Conservation (phyloP, 768 basidiomycete genomes). For the Lactarius psammicola region DNA sequence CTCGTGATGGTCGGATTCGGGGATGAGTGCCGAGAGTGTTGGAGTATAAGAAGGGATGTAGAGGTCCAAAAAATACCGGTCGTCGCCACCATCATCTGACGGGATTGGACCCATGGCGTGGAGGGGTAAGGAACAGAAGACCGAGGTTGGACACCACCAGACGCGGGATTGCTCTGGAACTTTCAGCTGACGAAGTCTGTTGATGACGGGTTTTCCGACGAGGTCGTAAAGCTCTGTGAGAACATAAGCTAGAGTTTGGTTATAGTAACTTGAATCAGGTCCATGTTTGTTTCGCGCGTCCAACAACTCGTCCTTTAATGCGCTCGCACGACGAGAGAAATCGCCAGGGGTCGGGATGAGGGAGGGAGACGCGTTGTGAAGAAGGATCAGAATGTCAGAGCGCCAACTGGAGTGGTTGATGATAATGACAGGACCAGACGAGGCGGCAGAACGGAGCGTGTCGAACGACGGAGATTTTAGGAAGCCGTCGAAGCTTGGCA, state of each 20-base stretch:
- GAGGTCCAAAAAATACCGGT: constrained; percentile 5
- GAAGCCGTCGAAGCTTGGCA: background rate
- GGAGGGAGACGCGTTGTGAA: background rate
- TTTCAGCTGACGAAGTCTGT: no score
- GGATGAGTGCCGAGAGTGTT: no score
- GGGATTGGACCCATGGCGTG: constrained; percentile 22
- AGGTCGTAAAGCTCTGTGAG: background rate
- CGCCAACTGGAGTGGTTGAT: background rate
- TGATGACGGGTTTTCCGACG: no score
- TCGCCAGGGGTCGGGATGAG: background rate
- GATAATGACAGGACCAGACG: background rate
- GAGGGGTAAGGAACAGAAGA: constrained; percentile 18
- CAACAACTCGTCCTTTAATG: background rate
- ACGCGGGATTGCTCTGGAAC: no score
- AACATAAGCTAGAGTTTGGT: background rate
- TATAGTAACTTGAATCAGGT: background rate
- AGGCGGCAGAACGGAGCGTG: background rate
- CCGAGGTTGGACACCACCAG: no score
- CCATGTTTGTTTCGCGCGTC: background rate
- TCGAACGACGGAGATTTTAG: background rate
- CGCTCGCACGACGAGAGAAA: background rate
- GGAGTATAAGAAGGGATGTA: constrained; percentile 7
- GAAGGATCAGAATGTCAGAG: background rate
- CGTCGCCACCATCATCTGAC: background rate
- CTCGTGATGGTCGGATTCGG: no score